Percentiles rank a stretch among this genome's conserved stretches.
These are phyloP conservation scores for Pelargonium fulgidum DNA, from an alignment of 441 rosid genomes.

Conservation along the genomic window DNA sequence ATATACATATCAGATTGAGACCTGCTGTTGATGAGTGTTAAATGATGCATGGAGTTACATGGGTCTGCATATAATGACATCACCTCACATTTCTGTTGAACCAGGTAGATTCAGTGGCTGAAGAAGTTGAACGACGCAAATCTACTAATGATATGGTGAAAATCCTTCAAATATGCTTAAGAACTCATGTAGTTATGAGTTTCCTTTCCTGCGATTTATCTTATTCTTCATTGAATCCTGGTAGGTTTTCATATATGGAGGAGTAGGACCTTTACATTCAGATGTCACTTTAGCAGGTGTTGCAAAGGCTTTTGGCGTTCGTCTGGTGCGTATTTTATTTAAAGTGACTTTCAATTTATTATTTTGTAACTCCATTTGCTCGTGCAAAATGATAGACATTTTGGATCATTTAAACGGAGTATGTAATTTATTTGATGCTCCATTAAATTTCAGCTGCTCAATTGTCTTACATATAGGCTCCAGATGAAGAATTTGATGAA, in stretches of 20 bases:
- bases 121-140: conserved; percentile 76
- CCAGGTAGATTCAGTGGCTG: conserved; percentile 93
- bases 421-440: conserved; percentile 12
- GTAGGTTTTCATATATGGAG: conserved; percentile 85
- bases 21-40: background rate
- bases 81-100: conserved; percentile 22
- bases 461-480: conserved; percentile 53
- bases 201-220: background rate
- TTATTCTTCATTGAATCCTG: conserved; percentile 17
- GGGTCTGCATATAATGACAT: conserved; percentile 3
- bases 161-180: conserved; percentile 15
- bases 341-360: background rate
- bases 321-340: conserved; percentile 46
- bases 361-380: background rate
- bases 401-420: background rate
- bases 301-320: conserved; percentile 99
- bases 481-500: conserved; percentile 98
- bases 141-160: conserved; percentile 69
- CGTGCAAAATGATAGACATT: background rate
- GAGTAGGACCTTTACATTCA: conserved; percentile 89
- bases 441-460: conserved; percentile 15
- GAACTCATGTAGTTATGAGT: background rate
- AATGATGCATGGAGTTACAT: conserved; percentile 9
- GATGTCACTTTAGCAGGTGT: conserved; percentile 89
- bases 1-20: background rate